A percentile compares a stretch with the other conserved stretches of the same genome.
phyloP scores from a whole-genome alignment of 129 eudicot genomes.

The Lonicera japonica region DNA sequence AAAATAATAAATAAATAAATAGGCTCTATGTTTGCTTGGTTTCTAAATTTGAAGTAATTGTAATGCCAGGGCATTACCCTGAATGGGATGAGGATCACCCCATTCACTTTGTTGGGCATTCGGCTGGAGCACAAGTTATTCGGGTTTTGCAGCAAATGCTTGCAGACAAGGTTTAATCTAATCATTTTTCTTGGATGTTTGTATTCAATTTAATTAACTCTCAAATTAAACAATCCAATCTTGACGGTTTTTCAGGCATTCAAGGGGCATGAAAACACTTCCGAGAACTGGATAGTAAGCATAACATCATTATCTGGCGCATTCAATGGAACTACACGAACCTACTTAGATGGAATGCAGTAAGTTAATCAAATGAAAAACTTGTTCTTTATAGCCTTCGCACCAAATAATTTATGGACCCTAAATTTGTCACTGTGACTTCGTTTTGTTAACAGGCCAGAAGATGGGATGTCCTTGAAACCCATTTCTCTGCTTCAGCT shows the following conservation, averaged over 20 bases:
- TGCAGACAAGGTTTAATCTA: slow-evolving; percentile 64
- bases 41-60: neutral
- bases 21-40: neutral
- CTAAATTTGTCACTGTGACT: neutral
- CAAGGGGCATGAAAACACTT: slow-evolving; percentile 67
- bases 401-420: neutral
- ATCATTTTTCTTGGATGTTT: neutral
- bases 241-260: slow-evolving; percentile 53
- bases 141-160: slow-evolving; percentile 95
- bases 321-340: slow-evolving; percentile 85
- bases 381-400: neutral
- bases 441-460: slow-evolving; percentile 48
- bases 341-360: slow-evolving; percentile 95
- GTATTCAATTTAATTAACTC: neutral
- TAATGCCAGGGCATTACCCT: slow-evolving; percentile 73
- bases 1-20: no score
- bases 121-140: slow-evolving; percentile 92
- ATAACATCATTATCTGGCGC: slow-evolving; percentile 92
- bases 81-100: slow-evolving; percentile 98
- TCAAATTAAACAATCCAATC: neutral
- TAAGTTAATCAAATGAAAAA: slow-evolving; percentile 28
- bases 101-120: slow-evolving; percentile 96
- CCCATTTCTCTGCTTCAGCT: slow-evolving; percentile 73
- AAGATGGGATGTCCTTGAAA: slow-evolving; percentile 75
- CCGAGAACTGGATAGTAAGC: slow-evolving; percentile 82